A percentile compares a stretch with the other conserved stretches of the same genome.
phyloP scores from a whole-genome alignment of 495 filamentous ascomycete genomes.

The Tuber indicum region DNA sequence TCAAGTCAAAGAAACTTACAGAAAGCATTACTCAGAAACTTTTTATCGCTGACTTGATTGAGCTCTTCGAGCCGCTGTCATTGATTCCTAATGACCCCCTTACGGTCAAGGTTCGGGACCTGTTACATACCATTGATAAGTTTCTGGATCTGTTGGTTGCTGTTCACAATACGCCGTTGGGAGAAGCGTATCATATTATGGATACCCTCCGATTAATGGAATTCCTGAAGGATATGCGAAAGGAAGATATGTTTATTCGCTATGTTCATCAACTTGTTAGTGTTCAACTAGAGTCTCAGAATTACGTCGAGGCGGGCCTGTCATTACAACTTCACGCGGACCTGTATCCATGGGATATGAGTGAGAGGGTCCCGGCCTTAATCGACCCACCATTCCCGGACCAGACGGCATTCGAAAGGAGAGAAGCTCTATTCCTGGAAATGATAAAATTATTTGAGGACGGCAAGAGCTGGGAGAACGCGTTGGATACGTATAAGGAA shows the following conservation, averaged over 20 bases:
- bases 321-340: slow-evolving; percentile 88
- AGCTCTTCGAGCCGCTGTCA: slow-evolving; percentile 68
- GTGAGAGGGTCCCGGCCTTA: slow-evolving; percentile 59
- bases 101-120: slow-evolving; percentile 64
- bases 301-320: slow-evolving; percentile 84
- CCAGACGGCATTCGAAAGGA: slow-evolving; percentile 86
- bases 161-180: slow-evolving; percentile 74
- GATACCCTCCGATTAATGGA: slow-evolving; percentile 91
- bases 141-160: slow-evolving; percentile 86
- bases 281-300: slow-evolving; percentile 65
- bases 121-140: slow-evolving; percentile 79
- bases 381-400: slow-evolving; percentile 68
- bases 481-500: slow-evolving; percentile 84
- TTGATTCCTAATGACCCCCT: slow-evolving; percentile 62
- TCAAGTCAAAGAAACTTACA: slow-evolving; percentile 78
- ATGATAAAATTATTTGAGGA: slow-evolving; percentile 94
- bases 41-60: slow-evolving; percentile 79
- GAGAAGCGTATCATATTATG: slow-evolving; percentile 70
- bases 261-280: slow-evolving; percentile 91
- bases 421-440: slow-evolving; percentile 83
- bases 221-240: slow-evolving; percentile 93
- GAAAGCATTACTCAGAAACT: slow-evolving; percentile 87
- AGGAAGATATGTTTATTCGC: slow-evolving; percentile 92
- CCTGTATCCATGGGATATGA: slow-evolving; percentile 83
- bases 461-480: slow-evolving; percentile 83